phyloP scores from a whole-genome alignment of 2,329 filamentous ascomycete species.

The Nemania diffusa region DNA sequence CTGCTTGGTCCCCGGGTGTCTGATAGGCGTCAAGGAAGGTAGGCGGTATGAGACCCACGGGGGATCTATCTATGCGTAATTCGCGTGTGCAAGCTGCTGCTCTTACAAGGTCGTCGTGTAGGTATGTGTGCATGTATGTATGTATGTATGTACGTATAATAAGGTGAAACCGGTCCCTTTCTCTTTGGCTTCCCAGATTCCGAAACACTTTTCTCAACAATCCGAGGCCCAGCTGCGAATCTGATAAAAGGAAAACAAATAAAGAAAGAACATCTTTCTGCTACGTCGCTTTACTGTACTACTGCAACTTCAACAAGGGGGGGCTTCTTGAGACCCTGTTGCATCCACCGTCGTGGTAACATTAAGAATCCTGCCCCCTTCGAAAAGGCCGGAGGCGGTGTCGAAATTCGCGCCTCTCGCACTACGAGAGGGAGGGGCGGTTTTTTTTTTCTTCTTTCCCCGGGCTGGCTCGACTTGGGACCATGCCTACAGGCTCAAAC shows the following conservation, averaged over 20 bases:
- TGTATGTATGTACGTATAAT: too few species aligned
- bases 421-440: slow-evolving; percentile 11
- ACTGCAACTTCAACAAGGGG: slow-evolving; percentile 25
- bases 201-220: slow-evolving; percentile 13
- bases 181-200: slow-evolving; percentile 1
- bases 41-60: slow-evolving; percentile 7
- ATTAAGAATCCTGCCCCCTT: slow-evolving; percentile 28
- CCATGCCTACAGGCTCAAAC: too few species aligned
- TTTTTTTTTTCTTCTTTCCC: slow-evolving; percentile 8
- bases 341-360: slow-evolving; percentile 34
- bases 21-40: slow-evolving; percentile 19
- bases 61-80: too few species aligned
- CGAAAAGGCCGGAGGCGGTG: slow-evolving; percentile 23
- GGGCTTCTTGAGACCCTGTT: slow-evolving; percentile 23
- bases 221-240: not conserved
- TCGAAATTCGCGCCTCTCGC: slow-evolving; percentile 17
- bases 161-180: slow-evolving; percentile 21
- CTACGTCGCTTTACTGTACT: slow-evolving; percentile 2
- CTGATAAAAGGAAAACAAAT: slow-evolving; percentile 18
- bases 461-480: too few species aligned
- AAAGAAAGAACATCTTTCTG: slow-evolving; percentile 21
- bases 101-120: slow-evolving; percentile 3
- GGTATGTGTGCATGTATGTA: not conserved
- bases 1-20: slow-evolving; percentile 14
- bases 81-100: not conserved